Percentiles rank a stretch among this genome's conserved stretches.
Evolutionary conservation across 2,329 filamentous ascomycete genomes (phyloP).

Genomic region (Diplocarpon rosae): DNA sequence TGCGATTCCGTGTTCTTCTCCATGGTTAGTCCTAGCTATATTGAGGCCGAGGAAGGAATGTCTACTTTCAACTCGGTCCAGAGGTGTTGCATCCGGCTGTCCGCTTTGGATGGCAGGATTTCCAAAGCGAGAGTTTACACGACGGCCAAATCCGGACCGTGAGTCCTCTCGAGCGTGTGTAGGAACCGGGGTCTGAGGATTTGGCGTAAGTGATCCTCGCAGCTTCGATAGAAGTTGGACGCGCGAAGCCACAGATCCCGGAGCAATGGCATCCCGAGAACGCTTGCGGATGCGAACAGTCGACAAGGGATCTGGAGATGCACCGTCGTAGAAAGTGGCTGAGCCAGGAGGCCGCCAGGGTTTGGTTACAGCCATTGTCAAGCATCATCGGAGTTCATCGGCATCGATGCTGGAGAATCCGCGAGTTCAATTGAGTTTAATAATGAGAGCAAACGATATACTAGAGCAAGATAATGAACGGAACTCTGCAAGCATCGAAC

Average conservation of each 20-base stretch:
- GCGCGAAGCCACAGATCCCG: constrained; percentile 28
- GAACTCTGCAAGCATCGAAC: constrained; percentile 2
- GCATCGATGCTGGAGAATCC: constrained; percentile 2
- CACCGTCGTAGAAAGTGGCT: neutral
- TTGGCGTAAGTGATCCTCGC: constrained; percentile 16
- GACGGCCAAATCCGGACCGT: constrained; percentile 27
- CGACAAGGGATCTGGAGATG: neutral
- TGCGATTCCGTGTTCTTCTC: constrained; percentile 19
- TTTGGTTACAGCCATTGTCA: constrained; percentile 1
- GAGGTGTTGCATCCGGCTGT: constrained; percentile 20
- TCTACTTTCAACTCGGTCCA: constrained; percentile 17
- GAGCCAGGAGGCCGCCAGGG: constrained; percentile 1
- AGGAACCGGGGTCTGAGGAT: constrained; percentile 17
- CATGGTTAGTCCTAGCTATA: constrained; percentile 18
- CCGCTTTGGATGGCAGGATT: constrained; percentile 19
- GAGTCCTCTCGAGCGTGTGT: constrained; percentile 18
- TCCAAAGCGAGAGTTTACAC: constrained; percentile 17
- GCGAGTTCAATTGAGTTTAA: neutral
- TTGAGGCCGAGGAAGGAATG: constrained; percentile 25
- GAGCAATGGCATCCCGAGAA: constrained; percentile 20
- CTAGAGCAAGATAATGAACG: constrained; percentile 4
- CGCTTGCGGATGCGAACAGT: constrained; percentile 2
- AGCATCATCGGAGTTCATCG: neutral
- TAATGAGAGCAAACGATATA: constrained; percentile 7
- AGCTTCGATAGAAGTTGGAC: constrained; percentile 26